Base-by-base conservation (phyloP, 345 rosid genomes). In the Nasturtium officinale region DNA sequence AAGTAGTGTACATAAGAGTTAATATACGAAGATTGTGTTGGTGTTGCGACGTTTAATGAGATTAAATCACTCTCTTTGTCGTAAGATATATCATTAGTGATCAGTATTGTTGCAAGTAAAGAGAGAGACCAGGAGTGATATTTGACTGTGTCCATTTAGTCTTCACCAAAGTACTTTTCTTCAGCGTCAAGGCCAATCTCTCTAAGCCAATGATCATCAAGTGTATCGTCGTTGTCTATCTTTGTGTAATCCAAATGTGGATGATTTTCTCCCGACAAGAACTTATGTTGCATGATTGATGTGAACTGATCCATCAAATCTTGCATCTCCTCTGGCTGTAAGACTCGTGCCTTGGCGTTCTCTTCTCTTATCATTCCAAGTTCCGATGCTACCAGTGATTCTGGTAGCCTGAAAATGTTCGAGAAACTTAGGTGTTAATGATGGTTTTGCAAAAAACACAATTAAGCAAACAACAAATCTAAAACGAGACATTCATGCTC, bases 171-270 rank as follows among this genome's bases (percentile, higher is more conserved):
- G 80, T 91, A 95, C 80, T 84, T 89, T 43, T 91, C 99, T 79
- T 95, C 96, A 2, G 99, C 99, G 69, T 95, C 97, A 25, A 65
- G 83, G 37, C 82, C 82, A 69, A 82, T 88, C 81, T 95, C 96
- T 66, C 83, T 83, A 51, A 84, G 80, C 99, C 97, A 91, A 63
- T 91, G 99, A 83, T 91, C 99, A 78, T 95, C 99, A 65, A 91
- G 84, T 52, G 88, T 84, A 82, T 82, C 97, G 59, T 95, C 90
- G 0, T 83, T 79, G 45, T 95, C 97, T 69, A 95, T 94, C 83
- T 89, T 89, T 47, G 93, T 58, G 81, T 89, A 95, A 84, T 95
- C 99, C 33, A 89, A 77, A 78, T 89, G 89, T 77, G 81, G 81
- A 74, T 81, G 79, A 79, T 95, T 97, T 88, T 94, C 96, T 6